These are phyloP conservation scores for Sophora flavescens DNA, from an alignment of 306 rosid genomes.

Conservation along the genomic window DNA sequence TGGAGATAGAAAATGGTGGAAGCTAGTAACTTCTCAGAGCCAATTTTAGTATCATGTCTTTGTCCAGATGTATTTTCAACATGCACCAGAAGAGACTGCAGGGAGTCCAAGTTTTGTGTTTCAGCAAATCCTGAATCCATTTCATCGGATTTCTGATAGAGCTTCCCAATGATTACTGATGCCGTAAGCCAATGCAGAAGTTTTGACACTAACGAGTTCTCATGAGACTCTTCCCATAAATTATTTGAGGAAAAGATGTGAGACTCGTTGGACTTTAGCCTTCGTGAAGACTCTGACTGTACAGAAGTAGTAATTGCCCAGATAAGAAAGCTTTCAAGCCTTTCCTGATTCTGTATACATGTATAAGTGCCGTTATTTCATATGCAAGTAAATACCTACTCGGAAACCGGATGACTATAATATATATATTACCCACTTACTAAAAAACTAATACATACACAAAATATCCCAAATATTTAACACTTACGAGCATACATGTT, in stretches of 20 bases:
- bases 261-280: conserved; percentile 50
- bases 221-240: conserved; percentile 47
- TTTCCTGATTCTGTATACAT: conserved; percentile 60
- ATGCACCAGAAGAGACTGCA: conserved; percentile 63
- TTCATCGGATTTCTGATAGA: conserved; percentile 49
- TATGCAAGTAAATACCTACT: not conserved
- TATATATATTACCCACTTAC: not conserved
- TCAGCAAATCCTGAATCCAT: conserved; percentile 45
- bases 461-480: not conserved
- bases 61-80: conserved; percentile 48
- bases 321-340: conserved; percentile 66
- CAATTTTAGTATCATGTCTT: conserved; percentile 51
- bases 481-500: not conserved
- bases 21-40: conserved; percentile 65
- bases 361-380: conserved; percentile 36
- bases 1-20: conserved; percentile 76
- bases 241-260: conserved; percentile 39
- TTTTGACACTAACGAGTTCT: conserved; percentile 61
- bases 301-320: conserved; percentile 79
- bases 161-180: conserved; percentile 70
- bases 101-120: conserved; percentile 49
- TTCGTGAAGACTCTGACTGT: conserved; percentile 56
- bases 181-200: conserved; percentile 86
- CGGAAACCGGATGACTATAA: not conserved
- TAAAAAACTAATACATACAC: not conserved